Conservation (phyloP, 2,329 filamentous ascomycete species). For the Colletotrichum sp. region DNA sequence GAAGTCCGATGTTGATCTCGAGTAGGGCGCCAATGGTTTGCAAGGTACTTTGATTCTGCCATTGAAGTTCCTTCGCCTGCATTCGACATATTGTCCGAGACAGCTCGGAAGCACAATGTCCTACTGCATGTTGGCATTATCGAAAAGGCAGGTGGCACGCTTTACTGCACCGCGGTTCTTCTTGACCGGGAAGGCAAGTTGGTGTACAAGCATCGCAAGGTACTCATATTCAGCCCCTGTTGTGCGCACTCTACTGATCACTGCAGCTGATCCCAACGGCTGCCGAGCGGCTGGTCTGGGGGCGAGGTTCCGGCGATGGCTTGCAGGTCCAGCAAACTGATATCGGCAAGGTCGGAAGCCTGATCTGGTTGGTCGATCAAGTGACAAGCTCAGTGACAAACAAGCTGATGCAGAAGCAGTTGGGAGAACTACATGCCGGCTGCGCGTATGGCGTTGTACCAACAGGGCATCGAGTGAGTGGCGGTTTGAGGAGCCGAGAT, state of each 20-base stretch:
- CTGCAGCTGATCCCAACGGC: slow-evolving; percentile 40
- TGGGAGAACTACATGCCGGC: slow-evolving; percentile 52
- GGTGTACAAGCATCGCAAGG: slow-evolving; percentile 42
- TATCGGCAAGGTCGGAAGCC: slow-evolving; percentile 43
- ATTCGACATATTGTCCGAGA: slow-evolving; percentile 34
- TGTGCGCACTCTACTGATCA: not conserved
- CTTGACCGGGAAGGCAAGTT: slow-evolving; percentile 39
- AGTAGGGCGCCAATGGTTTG: slow-evolving; percentile 44
- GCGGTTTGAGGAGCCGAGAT: not conserved
- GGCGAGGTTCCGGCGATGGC: slow-evolving; percentile 49
- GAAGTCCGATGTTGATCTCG: not conserved
- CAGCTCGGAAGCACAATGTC: slow-evolving; percentile 38
- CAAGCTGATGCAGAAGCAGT: not conserved
- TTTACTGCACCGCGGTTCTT: slow-evolving; percentile 44
- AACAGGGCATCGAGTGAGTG: slow-evolving; percentile 44
- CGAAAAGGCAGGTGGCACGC: slow-evolving; percentile 43
- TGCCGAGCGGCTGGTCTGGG: slow-evolving; percentile 45
- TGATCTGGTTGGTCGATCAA: slow-evolving; percentile 36
- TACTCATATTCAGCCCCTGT: slow-evolving; percentile 9
- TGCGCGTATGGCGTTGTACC: slow-evolving; percentile 44
- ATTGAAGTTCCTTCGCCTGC: slow-evolving; percentile 42
- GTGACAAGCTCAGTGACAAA: not conserved
- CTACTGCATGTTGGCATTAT: slow-evolving; percentile 43
- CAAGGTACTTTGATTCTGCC: slow-evolving; percentile 42
- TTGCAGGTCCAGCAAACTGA: slow-evolving; percentile 43